These are phyloP conservation scores for Suillus fuscotomentosus DNA, from an alignment of 768 basidiomycete genomes.

Conservation along the genomic window DNA sequence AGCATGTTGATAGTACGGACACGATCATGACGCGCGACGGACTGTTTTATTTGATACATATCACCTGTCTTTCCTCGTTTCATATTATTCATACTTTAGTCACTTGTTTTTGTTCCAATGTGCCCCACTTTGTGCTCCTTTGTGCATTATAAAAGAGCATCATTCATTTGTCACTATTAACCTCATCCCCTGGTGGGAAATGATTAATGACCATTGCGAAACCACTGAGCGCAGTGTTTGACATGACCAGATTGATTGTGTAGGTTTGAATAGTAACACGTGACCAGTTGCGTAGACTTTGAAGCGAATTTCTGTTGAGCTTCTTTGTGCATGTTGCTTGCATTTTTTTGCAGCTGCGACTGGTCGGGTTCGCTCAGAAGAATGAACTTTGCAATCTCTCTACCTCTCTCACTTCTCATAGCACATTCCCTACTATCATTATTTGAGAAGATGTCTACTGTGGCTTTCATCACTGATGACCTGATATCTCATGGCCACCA, in stretches of 20 bases:
- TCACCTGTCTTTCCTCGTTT: conserved; percentile 9
- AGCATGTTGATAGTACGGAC: conserved; percentile 8
- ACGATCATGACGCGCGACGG: conserved; percentile 13
- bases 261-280: neutral
- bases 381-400: neutral
- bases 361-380: conserved; percentile 3
- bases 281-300: conserved; percentile 9
- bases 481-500: conserved; percentile 11
- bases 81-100: neutral
- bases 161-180: neutral
- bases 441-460: conserved; percentile 8
- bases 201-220: neutral
- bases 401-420: neutral
- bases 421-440: conserved; percentile 14
- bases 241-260: neutral
- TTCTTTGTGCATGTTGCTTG: conserved; percentile 5
- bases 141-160: neutral
- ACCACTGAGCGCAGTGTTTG: neutral
- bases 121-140: neutral
- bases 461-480: conserved; percentile 1
- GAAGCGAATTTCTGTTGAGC: conserved; percentile 3
- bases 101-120: neutral
- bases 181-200: neutral
- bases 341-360: conserved; percentile 9
- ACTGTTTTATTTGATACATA: conserved; percentile 20